Base-by-base conservation (phyloP, 1,284 basidiomycete genomes). In the Austroboletus niveus region DNA sequence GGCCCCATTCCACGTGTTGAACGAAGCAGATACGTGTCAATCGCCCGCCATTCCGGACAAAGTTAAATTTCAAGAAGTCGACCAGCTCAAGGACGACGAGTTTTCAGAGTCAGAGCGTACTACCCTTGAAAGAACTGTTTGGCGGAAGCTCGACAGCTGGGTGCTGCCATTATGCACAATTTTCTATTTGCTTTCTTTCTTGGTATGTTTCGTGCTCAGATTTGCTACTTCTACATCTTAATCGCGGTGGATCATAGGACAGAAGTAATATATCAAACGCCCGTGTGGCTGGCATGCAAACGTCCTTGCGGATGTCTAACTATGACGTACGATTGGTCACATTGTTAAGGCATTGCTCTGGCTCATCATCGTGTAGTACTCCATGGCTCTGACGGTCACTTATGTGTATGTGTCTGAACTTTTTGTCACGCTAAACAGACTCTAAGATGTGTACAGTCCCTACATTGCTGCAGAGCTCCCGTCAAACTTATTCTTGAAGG, bases 401-500 rank as follows among this genome's bases (percentile, higher is more conserved):
- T 81, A 77, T 56, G 69, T 78, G 76, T 78, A 60, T 48, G 75
- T 63, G 5, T 27, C 1, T 27, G 4, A 17, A 27, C 2, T 34
- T 14, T 40, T 27, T 39, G 10, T 9, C 11, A 7, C 20, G 9
- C 9, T 30, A 30, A 10, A 30, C 29, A 30, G 9, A 10, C 29
- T 30, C 9, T 4, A 10, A 30, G 9, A 30, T 10, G 12, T 30
- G 22, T 12, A 7, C 29, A 79, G 81, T n/a, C 82, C 83, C 1
- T 87, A 85, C 57, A 80, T 83, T 40, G 62, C 69, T 14, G 76
- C 77, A 24, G 83, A 86, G 57, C 63, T 87, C 14, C 84, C 84
- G 3, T 80, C 77, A 11, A 85, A 84, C 57, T 64, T 85, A 38
- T 52, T 84, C 35, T 71, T 82, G 42, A 81, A 79, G 69, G 78